Percentiles rank a stretch among this genome's conserved stretches.
Conservation (phyloP, 495 filamentous ascomycete genomes). For the Podospora bellae-mahoneyi region DNA sequence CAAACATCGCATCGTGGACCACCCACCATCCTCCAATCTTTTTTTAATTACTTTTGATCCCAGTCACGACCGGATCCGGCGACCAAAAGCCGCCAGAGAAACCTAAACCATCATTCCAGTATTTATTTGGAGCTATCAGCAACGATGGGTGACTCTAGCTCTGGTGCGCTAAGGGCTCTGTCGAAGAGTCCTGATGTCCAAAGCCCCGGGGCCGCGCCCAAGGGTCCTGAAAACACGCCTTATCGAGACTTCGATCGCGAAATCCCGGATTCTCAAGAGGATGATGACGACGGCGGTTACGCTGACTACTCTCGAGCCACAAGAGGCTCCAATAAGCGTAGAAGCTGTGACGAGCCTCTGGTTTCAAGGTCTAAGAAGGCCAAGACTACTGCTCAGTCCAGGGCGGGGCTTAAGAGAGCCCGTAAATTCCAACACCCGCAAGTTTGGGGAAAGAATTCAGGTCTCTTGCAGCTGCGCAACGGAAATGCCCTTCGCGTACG, state of each 20-base stretch:
- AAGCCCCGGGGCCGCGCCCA: not conserved
- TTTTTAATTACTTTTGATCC: too few species aligned
- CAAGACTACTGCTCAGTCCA: not conserved
- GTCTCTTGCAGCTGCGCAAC: conserved; percentile 30
- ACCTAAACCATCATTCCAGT: too few species aligned
- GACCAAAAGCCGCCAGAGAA: too few species aligned
- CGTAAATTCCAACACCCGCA: not conserved
- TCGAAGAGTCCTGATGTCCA: not conserved
- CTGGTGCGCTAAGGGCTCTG: too few species aligned
- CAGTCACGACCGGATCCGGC: too few species aligned
- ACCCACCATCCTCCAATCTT: too few species aligned
- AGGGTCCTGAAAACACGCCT: not conserved
- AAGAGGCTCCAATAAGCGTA: not conserved
- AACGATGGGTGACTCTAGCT: not conserved
- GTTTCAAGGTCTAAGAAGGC: not conserved
- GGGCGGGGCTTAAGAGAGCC: not conserved
- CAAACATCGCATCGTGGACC: too few species aligned
- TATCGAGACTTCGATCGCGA: too few species aligned
- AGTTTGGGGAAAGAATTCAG: conserved; percentile 3
- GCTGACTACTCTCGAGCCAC: not conserved
- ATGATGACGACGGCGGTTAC: not conserved
- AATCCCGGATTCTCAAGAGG: not conserved
- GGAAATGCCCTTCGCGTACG: not conserved
- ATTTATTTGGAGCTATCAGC: not conserved
- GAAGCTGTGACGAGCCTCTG: not conserved